phyloP scores from a whole-genome alignment of 805 yeast species.

The Pichia ethanolica region DNA sequence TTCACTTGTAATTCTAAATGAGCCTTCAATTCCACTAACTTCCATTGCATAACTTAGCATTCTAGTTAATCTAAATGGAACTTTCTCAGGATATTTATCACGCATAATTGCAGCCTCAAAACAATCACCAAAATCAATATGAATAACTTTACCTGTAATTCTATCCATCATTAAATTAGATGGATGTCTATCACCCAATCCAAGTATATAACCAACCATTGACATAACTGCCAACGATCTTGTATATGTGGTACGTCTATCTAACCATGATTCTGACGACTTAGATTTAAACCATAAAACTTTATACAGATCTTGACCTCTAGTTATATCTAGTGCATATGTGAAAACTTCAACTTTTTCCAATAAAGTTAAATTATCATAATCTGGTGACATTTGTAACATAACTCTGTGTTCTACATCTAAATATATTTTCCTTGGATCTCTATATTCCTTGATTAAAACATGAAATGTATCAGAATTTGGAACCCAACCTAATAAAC shows the following conservation, averaged over 20 bases:
- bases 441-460: conserved; percentile 85
- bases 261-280: conserved; percentile 96
- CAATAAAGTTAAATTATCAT: conserved; percentile 77
- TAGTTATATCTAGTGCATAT: conserved; percentile 87
- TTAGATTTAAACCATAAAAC: conserved; percentile 95
- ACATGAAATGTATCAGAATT: conserved; percentile 96
- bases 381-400: conserved; percentile 97
- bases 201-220: conserved; percentile 95
- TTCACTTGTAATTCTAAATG: conserved; percentile 92
- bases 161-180: conserved; percentile 93
- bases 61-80: conserved; percentile 92
- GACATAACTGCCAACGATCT: conserved; percentile 97
- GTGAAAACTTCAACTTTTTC: conserved; percentile 97
- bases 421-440: conserved; percentile 77
- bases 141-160: conserved; percentile 90
- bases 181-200: conserved; percentile 97
- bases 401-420: conserved; percentile 93
- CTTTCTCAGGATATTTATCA: conserved; percentile 96
- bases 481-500: conserved; percentile 94
- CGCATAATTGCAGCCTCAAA: conserved; percentile 96
- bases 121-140: conserved; percentile 98
- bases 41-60: conserved; percentile 99
- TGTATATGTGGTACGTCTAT: conserved; percentile 92
- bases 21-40: conserved; percentile 96
- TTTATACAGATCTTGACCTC: conserved; percentile 93